phyloP scores from a whole-genome alignment of 768 basidiomycete species.

The Mycena haematopus region DNA sequence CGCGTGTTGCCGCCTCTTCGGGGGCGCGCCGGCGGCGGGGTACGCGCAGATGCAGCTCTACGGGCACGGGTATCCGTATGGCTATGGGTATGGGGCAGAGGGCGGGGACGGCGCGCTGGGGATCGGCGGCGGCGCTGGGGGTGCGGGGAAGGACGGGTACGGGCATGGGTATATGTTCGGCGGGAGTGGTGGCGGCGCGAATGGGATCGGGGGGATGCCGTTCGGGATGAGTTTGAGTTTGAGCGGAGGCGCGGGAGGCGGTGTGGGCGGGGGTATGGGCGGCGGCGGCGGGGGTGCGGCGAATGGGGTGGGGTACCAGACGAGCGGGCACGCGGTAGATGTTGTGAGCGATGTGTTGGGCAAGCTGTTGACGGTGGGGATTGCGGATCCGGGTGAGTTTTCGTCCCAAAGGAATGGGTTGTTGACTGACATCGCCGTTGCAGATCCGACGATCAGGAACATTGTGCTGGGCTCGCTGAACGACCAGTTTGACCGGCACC shows the following conservation, averaged over 20 bases:
- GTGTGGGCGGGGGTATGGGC: not conserved
- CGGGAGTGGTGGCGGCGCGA: not conserved
- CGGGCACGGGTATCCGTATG: not conserved
- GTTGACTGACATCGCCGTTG: slow-evolving; percentile 1
- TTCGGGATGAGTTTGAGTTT: not conserved
- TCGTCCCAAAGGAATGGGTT: not conserved
- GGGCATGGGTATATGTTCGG: not conserved
- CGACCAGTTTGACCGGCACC: slow-evolving; percentile 94
- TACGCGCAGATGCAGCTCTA: not conserved
- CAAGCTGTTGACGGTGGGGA: slow-evolving; percentile 92
- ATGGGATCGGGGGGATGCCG: not conserved
- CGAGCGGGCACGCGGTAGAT: slow-evolving; percentile 95
- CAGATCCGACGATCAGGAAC: slow-evolving; percentile 27
- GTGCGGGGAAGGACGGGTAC: not conserved
- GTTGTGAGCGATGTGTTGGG: slow-evolving; percentile 97
- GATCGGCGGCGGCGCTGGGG: not conserved
- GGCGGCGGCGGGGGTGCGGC: not conserved
- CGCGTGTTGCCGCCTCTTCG: slow-evolving; percentile 91
- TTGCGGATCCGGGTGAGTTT: slow-evolving; percentile 90
- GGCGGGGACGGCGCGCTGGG: slow-evolving; percentile 6
- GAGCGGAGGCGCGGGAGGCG: not conserved
- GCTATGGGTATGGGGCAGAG: slow-evolving; percentile 1
- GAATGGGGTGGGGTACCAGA: slow-evolving; percentile 76
- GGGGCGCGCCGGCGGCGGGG: slow-evolving; percentile 51
- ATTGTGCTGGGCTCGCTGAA: slow-evolving; percentile 66